A percentile compares a stretch with the other conserved stretches of the same genome.
Evolutionary conservation across 1,284 basidiomycete genomes (phyloP).

Genomic region (Melampsora americana): DNA sequence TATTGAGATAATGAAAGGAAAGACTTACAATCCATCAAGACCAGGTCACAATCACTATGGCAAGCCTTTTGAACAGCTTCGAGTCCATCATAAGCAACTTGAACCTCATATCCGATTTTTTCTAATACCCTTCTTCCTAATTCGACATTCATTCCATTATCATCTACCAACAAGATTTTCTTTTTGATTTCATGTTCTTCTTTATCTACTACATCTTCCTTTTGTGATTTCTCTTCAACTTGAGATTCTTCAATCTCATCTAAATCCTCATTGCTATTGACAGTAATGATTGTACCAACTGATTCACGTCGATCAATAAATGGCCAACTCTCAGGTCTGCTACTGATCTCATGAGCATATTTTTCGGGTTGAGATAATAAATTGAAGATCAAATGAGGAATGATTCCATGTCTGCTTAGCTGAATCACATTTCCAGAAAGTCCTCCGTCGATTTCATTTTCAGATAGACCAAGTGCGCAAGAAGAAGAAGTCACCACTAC

Average conservation of each 20-base stretch:
- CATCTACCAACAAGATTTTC: constrained; percentile 41
- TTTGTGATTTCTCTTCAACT: not conserved
- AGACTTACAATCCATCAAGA: constrained; percentile 42
- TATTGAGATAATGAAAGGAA: not conserved
- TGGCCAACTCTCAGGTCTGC: not conserved
- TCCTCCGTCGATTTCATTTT: not conserved
- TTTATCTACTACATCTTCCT: not conserved
- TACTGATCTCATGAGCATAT: constrained; percentile 34
- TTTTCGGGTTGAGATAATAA: constrained; percentile 9
- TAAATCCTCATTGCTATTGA: not conserved
- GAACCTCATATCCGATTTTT: constrained; percentile 26
- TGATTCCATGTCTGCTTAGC: constrained; percentile 37
- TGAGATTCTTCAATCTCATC: not conserved
- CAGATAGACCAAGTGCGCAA: constrained; percentile 9
- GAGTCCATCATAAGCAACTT: constrained; percentile 25
- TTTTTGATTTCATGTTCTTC: not conserved
- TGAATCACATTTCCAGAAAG: constrained; percentile 18
- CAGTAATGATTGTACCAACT: not conserved
- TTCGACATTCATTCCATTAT: constrained; percentile 33
- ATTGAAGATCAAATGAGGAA: constrained; percentile 37
- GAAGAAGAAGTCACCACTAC: not conserved
- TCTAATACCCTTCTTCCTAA: constrained; percentile 29
- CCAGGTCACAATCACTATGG: constrained; percentile 10
- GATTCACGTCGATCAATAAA: constrained; percentile 13
- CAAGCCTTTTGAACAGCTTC: constrained; percentile 32